These are phyloP conservation scores for Scenedesmus sp. DNA, from an alignment of 163 green algal genomes.

Conservation along the genomic window DNA sequence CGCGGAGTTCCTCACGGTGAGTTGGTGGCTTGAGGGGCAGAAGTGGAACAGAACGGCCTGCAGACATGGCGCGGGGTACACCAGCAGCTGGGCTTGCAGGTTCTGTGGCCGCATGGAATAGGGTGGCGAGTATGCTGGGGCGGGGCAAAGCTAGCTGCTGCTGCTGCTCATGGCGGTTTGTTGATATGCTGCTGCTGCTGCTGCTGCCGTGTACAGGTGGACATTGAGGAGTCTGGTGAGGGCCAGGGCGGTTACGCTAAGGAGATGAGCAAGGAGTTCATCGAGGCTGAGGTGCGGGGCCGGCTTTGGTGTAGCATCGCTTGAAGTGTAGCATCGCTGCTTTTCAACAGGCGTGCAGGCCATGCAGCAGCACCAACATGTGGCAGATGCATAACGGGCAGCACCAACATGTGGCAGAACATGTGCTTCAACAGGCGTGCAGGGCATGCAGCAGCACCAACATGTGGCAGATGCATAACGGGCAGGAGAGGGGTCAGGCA, in stretches of 20 bases:
- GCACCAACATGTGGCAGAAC: not conserved
- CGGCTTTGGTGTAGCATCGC: not conserved
- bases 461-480: not conserved
- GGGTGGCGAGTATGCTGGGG: too few relatives aligned
- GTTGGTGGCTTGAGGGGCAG: not conserved
- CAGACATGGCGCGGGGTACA: not conserved
- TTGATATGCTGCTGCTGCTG: constrained; percentile 30
- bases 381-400: not conserved
- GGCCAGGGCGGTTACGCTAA: constrained; percentile 87
- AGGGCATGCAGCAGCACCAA: not conserved
- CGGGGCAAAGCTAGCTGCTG: not conserved
- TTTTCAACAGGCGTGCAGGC: not conserved
- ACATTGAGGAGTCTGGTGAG: constrained; percentile 57
- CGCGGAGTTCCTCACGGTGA: constrained; percentile 93
- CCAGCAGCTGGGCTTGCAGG: not conserved
- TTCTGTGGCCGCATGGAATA: not conserved
- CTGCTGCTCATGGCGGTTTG: not conserved
- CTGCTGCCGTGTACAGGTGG: constrained; percentile 21
- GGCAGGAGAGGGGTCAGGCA: not conserved
- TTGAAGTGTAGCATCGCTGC: not conserved
- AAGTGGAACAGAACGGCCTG: not conserved
- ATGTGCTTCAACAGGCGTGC: not conserved
- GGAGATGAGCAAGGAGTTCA: constrained; percentile 93
- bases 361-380: not conserved
- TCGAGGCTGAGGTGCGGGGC: constrained; percentile 82